Percentiles rank a stretch among this genome's conserved stretches.
Evolutionary conservation across 768 basidiomycete genomes (phyloP).

Genomic region (Cystobasidiopsis lactophilus): DNA sequence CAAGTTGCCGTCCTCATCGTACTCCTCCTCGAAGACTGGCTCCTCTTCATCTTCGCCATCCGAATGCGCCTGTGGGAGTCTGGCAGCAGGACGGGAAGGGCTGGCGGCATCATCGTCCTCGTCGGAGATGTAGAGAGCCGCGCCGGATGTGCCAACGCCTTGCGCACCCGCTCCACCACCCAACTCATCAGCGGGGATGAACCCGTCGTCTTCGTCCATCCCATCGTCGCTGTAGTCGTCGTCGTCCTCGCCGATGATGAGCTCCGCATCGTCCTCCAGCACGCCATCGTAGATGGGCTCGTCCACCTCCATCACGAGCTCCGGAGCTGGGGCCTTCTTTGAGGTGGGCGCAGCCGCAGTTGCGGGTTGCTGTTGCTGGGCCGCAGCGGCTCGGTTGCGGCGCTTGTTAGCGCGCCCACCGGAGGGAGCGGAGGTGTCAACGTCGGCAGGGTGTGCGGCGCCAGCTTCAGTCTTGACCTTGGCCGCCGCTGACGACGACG

Average conservation of each 20-base stretch:
- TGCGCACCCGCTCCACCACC: background rate
- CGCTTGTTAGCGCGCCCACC: background rate
- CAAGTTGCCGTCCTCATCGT: conserved; percentile 1
- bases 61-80: no score
- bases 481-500: background rate
- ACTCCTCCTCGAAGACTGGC: background rate
- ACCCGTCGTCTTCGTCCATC: background rate
- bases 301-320: background rate
- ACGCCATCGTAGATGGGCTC: background rate
- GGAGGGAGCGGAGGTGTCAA: background rate
- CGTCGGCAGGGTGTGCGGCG: background rate
- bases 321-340: background rate
- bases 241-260: conserved; percentile 5
- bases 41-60: background rate
- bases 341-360: background rate
- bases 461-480: background rate
- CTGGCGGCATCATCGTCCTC: no score
- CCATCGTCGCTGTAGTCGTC: conserved; percentile 1
- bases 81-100: no score
- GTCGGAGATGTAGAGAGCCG: conserved; percentile 5
- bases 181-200: background rate
- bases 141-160: background rate
- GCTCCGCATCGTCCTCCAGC: background rate
- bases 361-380: background rate
- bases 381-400: background rate